phyloP scores from a whole-genome alignment of 306 rosid genomes.

The Fragaria iinumae region DNA sequence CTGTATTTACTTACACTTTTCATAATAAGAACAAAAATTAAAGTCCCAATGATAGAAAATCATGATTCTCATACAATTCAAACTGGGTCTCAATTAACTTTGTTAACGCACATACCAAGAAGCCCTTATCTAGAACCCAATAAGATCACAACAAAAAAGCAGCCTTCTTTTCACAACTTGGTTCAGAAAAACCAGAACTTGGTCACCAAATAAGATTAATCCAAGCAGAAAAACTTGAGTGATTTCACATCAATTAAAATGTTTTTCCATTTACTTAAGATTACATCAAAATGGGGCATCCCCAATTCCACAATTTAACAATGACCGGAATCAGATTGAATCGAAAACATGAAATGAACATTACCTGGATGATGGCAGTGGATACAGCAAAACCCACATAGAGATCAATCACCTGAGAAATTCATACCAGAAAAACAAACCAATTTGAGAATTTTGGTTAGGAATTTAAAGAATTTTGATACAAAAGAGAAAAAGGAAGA shows the following conservation, averaged over 20 bases:
- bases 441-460: constrained; percentile 16
- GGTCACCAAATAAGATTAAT: not conserved
- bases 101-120: not conserved
- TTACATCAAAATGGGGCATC: not conserved
- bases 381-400: constrained; percentile 64
- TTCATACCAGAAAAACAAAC: not conserved
- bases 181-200: constrained; percentile 21
- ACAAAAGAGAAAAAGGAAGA: constrained; percentile 4
- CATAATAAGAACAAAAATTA: constrained; percentile 11
- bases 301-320: not conserved
- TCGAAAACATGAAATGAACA: not conserved
- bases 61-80: not conserved
- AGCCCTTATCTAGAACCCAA: not conserved
- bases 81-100: not conserved
- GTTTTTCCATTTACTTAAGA: not conserved
- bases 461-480: not conserved
- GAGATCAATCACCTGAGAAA: constrained; percentile 74
- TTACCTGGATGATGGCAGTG: constrained; percentile 86
- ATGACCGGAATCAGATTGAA: not conserved
- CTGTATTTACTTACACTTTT: constrained; percentile 4
- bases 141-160: not conserved
- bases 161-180: not conserved
- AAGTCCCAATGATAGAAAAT: not conserved
- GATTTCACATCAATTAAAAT: not conserved
- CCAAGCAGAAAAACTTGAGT: not conserved